A percentile compares a stretch with the other conserved stretches of the same genome.
Evolutionary conservation across 23 red algal genomes (phyloP).

Genomic region (Gracilaria gracilis): DNA sequence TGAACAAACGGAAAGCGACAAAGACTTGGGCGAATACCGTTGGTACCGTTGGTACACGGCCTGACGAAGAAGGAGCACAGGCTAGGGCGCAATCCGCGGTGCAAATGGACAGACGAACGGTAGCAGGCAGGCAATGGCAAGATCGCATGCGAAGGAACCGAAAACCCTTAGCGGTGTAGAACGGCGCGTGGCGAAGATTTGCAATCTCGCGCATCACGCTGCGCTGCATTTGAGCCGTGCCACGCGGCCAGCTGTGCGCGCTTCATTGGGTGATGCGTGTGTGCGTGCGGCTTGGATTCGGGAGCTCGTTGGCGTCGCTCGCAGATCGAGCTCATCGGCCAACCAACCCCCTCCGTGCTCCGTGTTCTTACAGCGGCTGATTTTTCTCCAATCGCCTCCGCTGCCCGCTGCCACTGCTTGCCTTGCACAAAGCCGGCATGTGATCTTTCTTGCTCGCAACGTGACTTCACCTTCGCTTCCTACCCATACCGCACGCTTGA

Average conservation of each 20-base stretch:
- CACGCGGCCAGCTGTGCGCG: slow-evolving; percentile 11
- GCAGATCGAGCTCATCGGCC: slow-evolving; percentile 46
- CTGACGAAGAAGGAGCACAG: no score
- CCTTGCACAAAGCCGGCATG: background rate
- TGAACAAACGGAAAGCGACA: background rate
- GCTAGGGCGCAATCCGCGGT: no score
- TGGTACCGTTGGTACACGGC: background rate
- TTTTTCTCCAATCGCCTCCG: background rate
- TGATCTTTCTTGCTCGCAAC: background rate
- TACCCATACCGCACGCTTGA: no score
- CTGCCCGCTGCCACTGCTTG: background rate
- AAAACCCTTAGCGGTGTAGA: background rate
- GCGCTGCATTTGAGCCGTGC: background rate
- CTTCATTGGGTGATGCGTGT: background rate
- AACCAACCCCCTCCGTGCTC: slow-evolving; percentile 10
- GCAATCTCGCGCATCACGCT: slow-evolving; percentile 18
- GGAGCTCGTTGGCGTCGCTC: slow-evolving; percentile 35
- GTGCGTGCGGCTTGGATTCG: background rate
- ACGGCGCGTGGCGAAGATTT: background rate
- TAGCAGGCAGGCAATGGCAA: background rate
- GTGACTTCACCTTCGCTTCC: background rate
- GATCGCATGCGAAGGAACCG: no score
- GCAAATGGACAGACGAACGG: no score
- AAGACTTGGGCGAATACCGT: background rate
- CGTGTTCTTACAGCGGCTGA: slow-evolving; percentile 24